Evolutionary conservation across 192 early-diverging fungal species (phyloP), one percentile per base, ranked within the genome.

Genomic region (Backusella mclennaniae): DNA sequence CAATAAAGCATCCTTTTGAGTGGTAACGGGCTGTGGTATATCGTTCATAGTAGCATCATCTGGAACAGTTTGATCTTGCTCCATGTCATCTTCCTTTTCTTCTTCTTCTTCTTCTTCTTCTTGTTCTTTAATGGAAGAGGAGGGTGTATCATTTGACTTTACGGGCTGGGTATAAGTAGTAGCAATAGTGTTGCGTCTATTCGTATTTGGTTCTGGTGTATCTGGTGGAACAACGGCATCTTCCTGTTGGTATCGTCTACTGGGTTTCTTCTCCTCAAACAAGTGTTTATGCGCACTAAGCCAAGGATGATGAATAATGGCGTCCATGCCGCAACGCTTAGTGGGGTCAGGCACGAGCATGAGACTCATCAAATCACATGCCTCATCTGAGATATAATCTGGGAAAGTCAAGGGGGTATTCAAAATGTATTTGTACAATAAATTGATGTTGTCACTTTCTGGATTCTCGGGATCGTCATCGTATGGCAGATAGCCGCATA

Each of bases 291-390:
- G 76, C 4, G 70, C 46, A 29, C 68, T 42, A 14, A 79, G 53
- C 80, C 84, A 91, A 71, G 77, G 77, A 70, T 97, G 96, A 8
- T 84, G 78, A 87, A 93, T 95, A 52, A 96, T 94, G 7, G 85
- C 88, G 35, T 86, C 84, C 82, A 96, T 91, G 8, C 88, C 86
- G 35, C 91, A 92, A 69, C 95, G 87, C 69, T 91, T 84, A 17
- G 83, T 66, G 6, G 98, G 97, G 77, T 98, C 94, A 11, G 96
- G 95, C 12, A 96, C 94, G 12, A 99, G 83, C 94, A 99, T 99
- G 72, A 92, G 89, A 69, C 84, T 82, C 35, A 99, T 82, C 76
- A 99, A 77, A 77, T 97, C 93, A 46, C 90, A 87, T 0, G 96
- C 95, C 35, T 88, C 85, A 4, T 85, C 49, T 66, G 88, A 90